A percentile compares a stretch with the other conserved stretches of the same genome.
These are phyloP conservation scores for Wickerhamomyces sydowiorum DNA, from an alignment of 805 yeast species.

Conservation along the genomic window DNA sequence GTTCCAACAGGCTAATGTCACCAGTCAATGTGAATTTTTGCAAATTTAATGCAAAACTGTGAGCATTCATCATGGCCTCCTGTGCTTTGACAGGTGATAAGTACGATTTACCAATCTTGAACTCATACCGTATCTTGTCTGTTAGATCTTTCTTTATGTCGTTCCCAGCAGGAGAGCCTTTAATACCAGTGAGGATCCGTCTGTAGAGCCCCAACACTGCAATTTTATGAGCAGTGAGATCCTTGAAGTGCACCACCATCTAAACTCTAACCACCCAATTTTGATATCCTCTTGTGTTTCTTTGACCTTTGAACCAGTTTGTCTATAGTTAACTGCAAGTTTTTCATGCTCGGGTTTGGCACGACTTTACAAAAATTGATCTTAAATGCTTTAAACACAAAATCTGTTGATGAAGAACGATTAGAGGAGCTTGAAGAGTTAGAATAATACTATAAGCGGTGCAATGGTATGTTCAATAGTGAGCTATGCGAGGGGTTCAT, in stretches of 20 bases:
- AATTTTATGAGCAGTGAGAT: constrained; percentile 20
- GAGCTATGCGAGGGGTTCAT: too few relatives aligned
- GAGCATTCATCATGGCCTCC: constrained; percentile 6
- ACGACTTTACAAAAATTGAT: not conserved
- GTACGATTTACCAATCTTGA: constrained; percentile 7
- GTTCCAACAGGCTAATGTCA: not conserved
- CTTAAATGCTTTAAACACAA: not conserved
- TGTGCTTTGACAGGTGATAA: constrained; percentile 1
- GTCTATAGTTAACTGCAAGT: too few relatives aligned
- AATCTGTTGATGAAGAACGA: too few relatives aligned
- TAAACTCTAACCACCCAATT: too few relatives aligned
- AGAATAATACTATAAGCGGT: too few relatives aligned
- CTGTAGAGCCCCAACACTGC: constrained; percentile 24
- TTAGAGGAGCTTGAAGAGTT: too few relatives aligned
- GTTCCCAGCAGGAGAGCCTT: not conserved
- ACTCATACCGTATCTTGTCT: constrained; percentile 1
- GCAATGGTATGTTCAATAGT: not conserved
- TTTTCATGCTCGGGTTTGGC: too few relatives aligned
- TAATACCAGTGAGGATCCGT: not conserved
- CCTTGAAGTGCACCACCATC: constrained; percentile 26
- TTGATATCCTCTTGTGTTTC: too few relatives aligned
- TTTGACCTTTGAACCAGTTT: too few relatives aligned
- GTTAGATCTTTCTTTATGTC: not conserved
- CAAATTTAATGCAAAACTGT: constrained; percentile 6
- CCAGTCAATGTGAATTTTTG: not conserved